phyloP scores from a whole-genome alignment of 805 yeast genomes.

The Metschnikowia similis region DNA sequence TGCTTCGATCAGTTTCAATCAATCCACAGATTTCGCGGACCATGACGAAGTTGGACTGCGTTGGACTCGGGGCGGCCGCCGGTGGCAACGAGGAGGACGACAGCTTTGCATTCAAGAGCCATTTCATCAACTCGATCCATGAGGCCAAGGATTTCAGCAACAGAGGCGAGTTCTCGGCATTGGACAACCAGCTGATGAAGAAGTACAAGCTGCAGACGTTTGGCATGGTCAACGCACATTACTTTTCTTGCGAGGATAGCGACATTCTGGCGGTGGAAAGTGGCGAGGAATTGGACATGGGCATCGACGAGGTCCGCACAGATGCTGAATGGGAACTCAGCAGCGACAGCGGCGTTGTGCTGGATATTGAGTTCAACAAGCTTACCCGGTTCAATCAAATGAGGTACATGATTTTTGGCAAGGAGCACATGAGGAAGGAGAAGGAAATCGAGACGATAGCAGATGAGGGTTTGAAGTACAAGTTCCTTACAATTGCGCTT shows the following conservation, averaged over 20 bases:
- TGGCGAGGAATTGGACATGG: constrained; percentile 7
- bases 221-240: constrained; percentile 6
- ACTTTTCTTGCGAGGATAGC: constrained; percentile 7
- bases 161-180: neutral
- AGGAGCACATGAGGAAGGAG: constrained; percentile 15
- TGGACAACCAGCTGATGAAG: constrained; percentile 21
- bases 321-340: constrained; percentile 17
- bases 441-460: constrained; percentile 24
- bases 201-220: constrained; percentile 37
- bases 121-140: constrained; percentile 12
- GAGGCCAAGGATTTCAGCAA: neutral
- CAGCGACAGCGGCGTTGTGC: constrained; percentile 10
- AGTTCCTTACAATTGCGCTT: constrained; percentile 39
- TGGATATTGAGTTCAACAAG: constrained; percentile 19
- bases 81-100: constrained; percentile 12
- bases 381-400: constrained; percentile 33
- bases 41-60: constrained; percentile 6
- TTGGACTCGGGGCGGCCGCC: constrained; percentile 10
- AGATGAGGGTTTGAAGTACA: constrained; percentile 39
- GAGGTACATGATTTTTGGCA: constrained; percentile 31
- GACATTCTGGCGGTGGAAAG: constrained; percentile 8
- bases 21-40: constrained; percentile 16
- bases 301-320: constrained; percentile 12
- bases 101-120: constrained; percentile 16
- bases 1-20: constrained; percentile 35